phyloP scores from a whole-genome alignment of 192 early-diverging fungal genomes.

The Coemansia sp. region DNA sequence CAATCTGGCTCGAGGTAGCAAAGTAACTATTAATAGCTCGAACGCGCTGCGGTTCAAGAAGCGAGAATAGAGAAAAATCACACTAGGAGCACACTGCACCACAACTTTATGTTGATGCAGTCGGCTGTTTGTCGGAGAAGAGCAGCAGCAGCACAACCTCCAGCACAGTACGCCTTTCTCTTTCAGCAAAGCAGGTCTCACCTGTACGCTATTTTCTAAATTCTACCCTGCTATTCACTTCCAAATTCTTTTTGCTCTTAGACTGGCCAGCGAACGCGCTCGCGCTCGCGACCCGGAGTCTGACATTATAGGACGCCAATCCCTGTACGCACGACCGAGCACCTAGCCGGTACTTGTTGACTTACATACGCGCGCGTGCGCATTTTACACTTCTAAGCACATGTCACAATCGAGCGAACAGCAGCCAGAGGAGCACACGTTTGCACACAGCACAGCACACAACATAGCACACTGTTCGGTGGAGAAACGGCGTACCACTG shows the following conservation, averaged over 20 bases:
- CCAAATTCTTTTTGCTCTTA: neutral
- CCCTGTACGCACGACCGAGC: neutral
- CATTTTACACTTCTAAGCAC: neutral
- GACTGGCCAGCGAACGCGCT: neutral
- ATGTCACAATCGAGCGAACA: conserved; percentile 40
- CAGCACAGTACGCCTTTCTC: neutral
- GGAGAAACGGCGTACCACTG: neutral
- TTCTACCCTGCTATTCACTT: neutral
- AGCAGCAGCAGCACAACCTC: neutral
- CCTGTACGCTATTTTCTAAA: neutral
- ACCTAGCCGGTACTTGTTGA: neutral
- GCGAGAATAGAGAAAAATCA: conserved; percentile 6
- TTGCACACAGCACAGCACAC: conserved; percentile 8
- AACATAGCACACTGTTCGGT: conserved; percentile 7
- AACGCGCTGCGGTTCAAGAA: conserved; percentile 5
- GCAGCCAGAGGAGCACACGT: conserved; percentile 18
- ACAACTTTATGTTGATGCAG: neutral
- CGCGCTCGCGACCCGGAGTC: neutral
- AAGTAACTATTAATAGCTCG: conserved; percentile 6
- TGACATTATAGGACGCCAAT: neutral
- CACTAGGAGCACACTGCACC: neutral
- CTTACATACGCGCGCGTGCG: neutral
- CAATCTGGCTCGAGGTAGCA: neutral
- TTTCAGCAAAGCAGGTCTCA: neutral
- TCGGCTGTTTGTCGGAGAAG: neutral